phyloP scores from a whole-genome alignment of 371 early-diverging fungal species.

The Apophysomyces elegans region DNA sequence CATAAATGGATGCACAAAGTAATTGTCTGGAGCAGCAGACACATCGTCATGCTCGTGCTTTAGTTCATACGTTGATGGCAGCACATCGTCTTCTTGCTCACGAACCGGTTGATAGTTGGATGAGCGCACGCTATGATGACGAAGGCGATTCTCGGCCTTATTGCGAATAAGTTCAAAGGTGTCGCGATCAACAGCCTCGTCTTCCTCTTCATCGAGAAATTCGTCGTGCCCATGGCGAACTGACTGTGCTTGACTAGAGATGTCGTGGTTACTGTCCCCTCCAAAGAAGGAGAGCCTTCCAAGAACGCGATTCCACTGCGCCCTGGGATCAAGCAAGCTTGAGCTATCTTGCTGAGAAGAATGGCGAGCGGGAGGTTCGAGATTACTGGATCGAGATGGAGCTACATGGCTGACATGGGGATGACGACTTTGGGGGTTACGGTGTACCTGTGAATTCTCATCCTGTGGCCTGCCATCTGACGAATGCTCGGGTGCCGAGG shows the following conservation, averaged over 20 bases:
- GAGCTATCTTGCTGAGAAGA: conserved; percentile 11
- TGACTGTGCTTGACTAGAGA: conserved; percentile 10
- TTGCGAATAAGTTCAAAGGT: conserved; percentile 34
- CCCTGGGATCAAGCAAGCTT: conserved; percentile 11
- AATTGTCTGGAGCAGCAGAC: conserved; percentile 24
- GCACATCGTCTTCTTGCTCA: conserved; percentile 31
- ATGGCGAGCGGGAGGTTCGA: background rate
- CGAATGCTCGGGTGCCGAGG: conserved; percentile 9
- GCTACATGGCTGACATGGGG: conserved; percentile 5
- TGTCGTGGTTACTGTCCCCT: conserved; percentile 11
- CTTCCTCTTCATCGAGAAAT: conserved; percentile 19
- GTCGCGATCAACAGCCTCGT: conserved; percentile 26
- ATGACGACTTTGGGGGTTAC: background rate
- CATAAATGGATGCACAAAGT: conserved; percentile 40
- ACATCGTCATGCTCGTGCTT: conserved; percentile 15
- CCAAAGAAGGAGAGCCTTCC: conserved; percentile 7
- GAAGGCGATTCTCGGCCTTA: conserved; percentile 9
- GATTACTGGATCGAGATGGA: conserved; percentile 4
- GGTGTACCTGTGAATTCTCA: conserved; percentile 1
- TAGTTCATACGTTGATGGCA: conserved; percentile 36
- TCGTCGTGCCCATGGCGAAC: conserved; percentile 1
- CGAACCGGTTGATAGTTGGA: background rate
- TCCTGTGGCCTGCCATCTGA: conserved; percentile 10
- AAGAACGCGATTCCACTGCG: conserved; percentile 16
- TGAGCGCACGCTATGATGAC: conserved; percentile 12